Evolutionary conservation across 2,329 filamentous ascomycete genomes (phyloP), one percentile per base, ranked within the genome.

Genomic region (Scortechinia acanthostroma): DNA sequence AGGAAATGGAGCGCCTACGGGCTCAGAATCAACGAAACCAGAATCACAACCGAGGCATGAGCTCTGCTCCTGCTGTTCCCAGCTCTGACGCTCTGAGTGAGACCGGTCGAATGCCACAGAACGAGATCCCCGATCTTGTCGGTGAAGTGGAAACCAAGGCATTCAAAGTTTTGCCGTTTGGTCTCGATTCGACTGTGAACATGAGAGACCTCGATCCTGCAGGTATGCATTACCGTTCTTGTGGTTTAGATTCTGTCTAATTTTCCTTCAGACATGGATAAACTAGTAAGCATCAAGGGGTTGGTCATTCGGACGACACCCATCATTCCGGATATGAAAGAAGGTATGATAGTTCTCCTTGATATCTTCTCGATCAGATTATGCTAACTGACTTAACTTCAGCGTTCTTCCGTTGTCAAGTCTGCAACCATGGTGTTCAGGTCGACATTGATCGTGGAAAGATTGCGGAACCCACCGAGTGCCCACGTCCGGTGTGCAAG

Each of bases 271-370:
- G 89, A 97, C 58, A 95, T 97, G 79, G 94, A 98, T 65, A 94
- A 94, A 59, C 77, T 98, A 52, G 85, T 98, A 52, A 88, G 85
- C 52, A 84, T 98, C 65, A 98, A 97, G 66, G 93, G 93, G 42
- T 74, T 98, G 15, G 93, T 98, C 49, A 98, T 98, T 57, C 83
- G 93, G 50, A 87, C 93, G 2, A 97, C 93, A 0, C 90, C 93
- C 1, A 88, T 98, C 52, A 97, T 98, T 51, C 93, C 93, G 1
- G 93, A 98, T 56, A 98, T 98, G 94, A 96, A 94, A 67, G 88
- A 95, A 60, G 35, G 35, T 40, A 19, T 15, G 35, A 6, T 10
- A n/a, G n/a, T n/a, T n/a, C n/a, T n/a, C n/a, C n/a, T n/a, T n/a
- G n/a, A n/a, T n/a, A n/a, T n/a, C n/a, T n/a, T n/a, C n/a, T n/a